These are phyloP conservation scores for Sporobolomyces phaffii DNA, from an alignment of 768 basidiomycete genomes.

Conservation along the genomic window DNA sequence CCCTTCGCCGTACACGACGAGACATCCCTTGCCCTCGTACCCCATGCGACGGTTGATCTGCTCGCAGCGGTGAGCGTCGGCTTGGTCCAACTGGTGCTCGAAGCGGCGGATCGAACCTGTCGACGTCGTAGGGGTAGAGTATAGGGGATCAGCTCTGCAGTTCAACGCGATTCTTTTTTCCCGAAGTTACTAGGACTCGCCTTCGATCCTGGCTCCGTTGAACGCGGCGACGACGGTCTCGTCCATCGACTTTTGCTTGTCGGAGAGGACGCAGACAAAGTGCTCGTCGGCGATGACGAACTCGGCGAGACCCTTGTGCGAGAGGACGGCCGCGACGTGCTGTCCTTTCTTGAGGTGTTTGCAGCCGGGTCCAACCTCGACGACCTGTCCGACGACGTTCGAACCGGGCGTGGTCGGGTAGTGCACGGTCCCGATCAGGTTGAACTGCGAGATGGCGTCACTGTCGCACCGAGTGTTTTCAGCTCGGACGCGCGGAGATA, in stretches of 20 bases:
- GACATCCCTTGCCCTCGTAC: not conserved
- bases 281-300: not conserved
- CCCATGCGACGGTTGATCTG: slow-evolving; percentile 17
- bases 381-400: slow-evolving; percentile 7
- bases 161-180: not conserved
- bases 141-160: not conserved
- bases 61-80: not conserved
- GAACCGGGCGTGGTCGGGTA: slow-evolving; percentile 13
- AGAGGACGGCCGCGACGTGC: slow-evolving; percentile 6
- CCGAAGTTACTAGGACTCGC: not conserved
- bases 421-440: slow-evolving; percentile 2
- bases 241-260: slow-evolving; percentile 1
- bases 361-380: not conserved
- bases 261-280: not conserved
- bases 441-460: slow-evolving; percentile 7
- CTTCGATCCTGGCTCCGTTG: not conserved
- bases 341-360: slow-evolving; percentile 17
- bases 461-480: not conserved
- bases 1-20: slow-evolving; percentile 22
- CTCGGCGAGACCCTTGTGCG: slow-evolving; percentile 23
- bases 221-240: not conserved
- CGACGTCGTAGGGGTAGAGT: not conserved
- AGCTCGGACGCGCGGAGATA: too few species aligned
- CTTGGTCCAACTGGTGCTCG: not conserved
- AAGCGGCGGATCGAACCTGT: slow-evolving; percentile 19